Conservation (phyloP, 2,329 filamentous ascomycete species). For the Emydomyces testavorans region DNA sequence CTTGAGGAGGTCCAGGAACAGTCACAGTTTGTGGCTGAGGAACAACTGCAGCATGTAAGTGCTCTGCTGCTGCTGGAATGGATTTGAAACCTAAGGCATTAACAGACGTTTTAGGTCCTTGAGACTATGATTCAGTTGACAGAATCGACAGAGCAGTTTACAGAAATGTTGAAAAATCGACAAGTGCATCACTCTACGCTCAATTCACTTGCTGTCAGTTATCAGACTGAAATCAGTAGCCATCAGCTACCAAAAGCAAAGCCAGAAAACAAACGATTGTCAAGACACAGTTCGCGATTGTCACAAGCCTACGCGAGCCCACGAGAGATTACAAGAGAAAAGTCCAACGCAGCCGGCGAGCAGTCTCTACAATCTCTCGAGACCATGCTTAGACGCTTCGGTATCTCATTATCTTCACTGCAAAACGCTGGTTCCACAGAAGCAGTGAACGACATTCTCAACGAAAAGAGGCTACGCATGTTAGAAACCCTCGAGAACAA, state of each 20-base stretch:
- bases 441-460: neutral
- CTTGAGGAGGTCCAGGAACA: conserved; percentile 26
- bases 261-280: conserved; percentile 3
- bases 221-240: neutral
- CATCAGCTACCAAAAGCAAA: neutral
- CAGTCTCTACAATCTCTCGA: conserved; percentile 18
- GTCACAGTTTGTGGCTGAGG: conserved; percentile 23
- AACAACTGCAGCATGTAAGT: conserved; percentile 28
- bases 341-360: neutral
- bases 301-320: neutral
- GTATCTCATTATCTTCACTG: conserved; percentile 19
- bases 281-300: conserved; percentile 6
- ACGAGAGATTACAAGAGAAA: neutral
- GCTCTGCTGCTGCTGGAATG: neutral
- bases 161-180: conserved; percentile 22
- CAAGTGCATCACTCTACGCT: conserved; percentile 29
- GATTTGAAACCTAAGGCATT: neutral
- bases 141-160: conserved; percentile 23
- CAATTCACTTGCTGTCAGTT: conserved; percentile 21
- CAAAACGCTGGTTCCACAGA: conserved; percentile 4
- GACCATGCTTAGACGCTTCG: conserved; percentile 26
- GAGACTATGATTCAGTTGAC: conserved; percentile 26
- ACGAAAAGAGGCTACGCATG: conserved; percentile 6
- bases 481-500: neutral
- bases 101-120: neutral